Evolutionary conservation across 192 early-diverging fungal genomes (phyloP).

Genomic region (Linnemannia elongata): DNA sequence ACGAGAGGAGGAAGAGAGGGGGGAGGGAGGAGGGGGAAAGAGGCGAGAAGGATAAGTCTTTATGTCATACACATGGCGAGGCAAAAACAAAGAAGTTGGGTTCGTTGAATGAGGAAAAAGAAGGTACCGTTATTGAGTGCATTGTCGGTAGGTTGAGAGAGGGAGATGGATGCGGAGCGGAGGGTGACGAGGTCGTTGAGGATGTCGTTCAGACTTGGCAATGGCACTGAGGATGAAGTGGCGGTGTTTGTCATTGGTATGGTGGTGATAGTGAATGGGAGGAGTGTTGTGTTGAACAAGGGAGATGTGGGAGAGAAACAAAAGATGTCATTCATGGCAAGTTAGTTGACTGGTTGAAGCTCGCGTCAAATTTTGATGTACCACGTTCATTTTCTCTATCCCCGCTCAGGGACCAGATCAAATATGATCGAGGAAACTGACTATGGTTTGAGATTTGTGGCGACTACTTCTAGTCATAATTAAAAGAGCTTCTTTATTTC

Average conservation of each 20-base stretch:
- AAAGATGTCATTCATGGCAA: no score
- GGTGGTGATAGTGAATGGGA: constrained; percentile 2
- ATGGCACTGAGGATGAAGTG: constrained; percentile 14
- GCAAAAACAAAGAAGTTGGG: neutral
- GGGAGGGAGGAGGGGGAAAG: neutral
- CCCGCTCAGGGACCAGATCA: neutral
- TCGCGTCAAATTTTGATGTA: no score
- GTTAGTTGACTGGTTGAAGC: no score
- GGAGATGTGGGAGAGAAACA: no score
- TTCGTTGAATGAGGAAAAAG: neutral
- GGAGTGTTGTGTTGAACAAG: neutral
- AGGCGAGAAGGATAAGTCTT: no score
- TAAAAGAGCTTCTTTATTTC: neutral
- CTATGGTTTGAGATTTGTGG: no score
- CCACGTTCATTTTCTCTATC: no score
- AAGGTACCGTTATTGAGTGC: constrained; percentile 6
- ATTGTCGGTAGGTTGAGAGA: constrained; percentile 15
- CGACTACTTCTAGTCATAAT: neutral
- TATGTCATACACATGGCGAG: no score
- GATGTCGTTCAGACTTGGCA: constrained; percentile 37
- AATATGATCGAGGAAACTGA: no score
- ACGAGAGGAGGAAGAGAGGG: neutral
- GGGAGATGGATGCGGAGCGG: constrained; percentile 25
- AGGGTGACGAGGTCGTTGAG: constrained; percentile 23
- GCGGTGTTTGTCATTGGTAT: neutral